phyloP scores from a whole-genome alignment of 164 flowering plant species.

The Vitis rupestris region DNA sequence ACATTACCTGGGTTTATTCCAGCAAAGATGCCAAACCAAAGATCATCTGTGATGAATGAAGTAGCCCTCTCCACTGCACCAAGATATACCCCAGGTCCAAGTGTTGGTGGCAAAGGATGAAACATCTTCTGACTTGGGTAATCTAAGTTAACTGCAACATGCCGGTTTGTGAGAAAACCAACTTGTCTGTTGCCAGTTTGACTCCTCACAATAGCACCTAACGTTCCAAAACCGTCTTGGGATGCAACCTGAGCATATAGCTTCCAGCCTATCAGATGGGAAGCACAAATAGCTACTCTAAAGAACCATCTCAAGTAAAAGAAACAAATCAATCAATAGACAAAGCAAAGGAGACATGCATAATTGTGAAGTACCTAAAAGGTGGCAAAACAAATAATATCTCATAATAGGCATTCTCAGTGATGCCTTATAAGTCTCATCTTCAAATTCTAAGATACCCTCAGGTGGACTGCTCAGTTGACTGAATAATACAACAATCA shows the following conservation, averaged over 20 bases:
- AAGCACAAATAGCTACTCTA: background rate
- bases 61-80: conserved; percentile 99
- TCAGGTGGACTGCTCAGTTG: too few relatives aligned
- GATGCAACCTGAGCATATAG: conserved; percentile 69
- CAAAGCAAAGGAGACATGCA: too few relatives aligned
- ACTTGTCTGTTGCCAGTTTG: conserved; percentile 81
- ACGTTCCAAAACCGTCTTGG: conserved; percentile 94
- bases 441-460: too few relatives aligned
- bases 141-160: conserved; percentile 94
- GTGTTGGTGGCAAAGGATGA: conserved; percentile 95
- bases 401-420: too few relatives aligned
- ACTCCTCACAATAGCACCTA: conserved; percentile 96
- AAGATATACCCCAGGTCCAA: conserved; percentile 95
- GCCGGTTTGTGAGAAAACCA: conserved; percentile 96
- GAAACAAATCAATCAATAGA: background rate
- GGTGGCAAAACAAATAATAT: too few relatives aligned
- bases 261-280: background rate
- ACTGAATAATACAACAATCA: too few relatives aligned
- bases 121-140: conserved; percentile 99
- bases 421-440: too few relatives aligned
- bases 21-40: conserved; percentile 98
- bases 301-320: background rate
- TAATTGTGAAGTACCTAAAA: too few relatives aligned
- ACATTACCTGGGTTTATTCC: conserved; percentile 91
- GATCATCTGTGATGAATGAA: conserved; percentile 96